These are phyloP conservation scores for Vickermania spadyakhi DNA, from an alignment of 208 protist species.

Conservation along the genomic window DNA sequence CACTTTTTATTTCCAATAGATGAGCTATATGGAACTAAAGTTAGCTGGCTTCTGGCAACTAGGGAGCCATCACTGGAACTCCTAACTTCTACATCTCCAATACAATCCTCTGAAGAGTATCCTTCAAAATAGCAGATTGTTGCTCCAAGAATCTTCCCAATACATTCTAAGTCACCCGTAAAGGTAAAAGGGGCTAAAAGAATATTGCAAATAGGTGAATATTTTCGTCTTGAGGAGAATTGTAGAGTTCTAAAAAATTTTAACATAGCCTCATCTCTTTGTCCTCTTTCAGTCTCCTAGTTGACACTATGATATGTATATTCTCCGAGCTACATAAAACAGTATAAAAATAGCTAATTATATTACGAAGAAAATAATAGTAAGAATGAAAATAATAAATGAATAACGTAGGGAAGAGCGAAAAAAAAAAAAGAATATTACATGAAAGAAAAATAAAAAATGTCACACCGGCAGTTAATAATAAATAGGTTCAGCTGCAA, in stretches of 20 bases:
- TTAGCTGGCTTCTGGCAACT: not conserved
- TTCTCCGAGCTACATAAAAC: constrained; percentile 11
- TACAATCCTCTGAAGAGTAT: not conserved
- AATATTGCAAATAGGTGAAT: not conserved
- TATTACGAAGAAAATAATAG: constrained; percentile 3
- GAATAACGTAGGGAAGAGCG: too few species aligned
- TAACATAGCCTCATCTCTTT: constrained; percentile 1
- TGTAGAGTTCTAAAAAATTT: not conserved
- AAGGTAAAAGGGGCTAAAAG: not conserved
- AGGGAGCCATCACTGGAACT: not conserved
- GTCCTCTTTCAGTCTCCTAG: constrained; percentile 17
- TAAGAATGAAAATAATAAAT: constrained; percentile 3
- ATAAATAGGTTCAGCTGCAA: too few species aligned
- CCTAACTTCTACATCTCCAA: not conserved
- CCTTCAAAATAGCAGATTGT: not conserved
- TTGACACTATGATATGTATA: constrained; percentile 6
- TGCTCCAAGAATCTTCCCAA: not conserved
- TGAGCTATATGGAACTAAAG: not conserved
- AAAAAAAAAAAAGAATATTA: too few species aligned
- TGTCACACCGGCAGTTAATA: too few species aligned
- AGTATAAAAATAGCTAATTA: constrained; percentile 12
- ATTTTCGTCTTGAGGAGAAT: not conserved
- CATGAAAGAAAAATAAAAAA: too few species aligned
- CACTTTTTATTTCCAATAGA: too few species aligned
- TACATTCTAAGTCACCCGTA: not conserved